A percentile compares a stretch with the other conserved stretches of the same genome.
These are phyloP conservation scores for Solanum phureja DNA, from an alignment of 257 asterid species.

Conservation along the genomic window DNA sequence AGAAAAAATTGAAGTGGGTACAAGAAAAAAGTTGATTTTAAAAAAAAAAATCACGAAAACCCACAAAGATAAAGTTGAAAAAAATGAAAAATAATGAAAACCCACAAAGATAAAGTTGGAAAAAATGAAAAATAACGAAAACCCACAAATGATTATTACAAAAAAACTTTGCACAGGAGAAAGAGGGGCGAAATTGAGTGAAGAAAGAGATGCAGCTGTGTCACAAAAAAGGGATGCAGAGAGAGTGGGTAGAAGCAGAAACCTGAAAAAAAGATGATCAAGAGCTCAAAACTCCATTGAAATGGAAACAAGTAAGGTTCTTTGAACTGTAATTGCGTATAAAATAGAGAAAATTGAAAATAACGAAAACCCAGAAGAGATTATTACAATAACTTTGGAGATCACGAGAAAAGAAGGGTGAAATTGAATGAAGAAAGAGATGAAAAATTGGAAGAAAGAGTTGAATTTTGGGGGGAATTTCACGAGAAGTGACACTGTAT, in stretches of 20 bases:
- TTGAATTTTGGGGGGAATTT: not conserved
- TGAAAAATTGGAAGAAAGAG: not conserved
- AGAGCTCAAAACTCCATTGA: not conserved
- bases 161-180: not conserved
- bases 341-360: not conserved
- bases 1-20: not conserved
- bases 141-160: not conserved
- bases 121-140: not conserved
- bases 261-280: not conserved
- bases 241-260: not conserved
- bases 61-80: not conserved
- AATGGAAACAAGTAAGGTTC: not conserved
- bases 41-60: not conserved
- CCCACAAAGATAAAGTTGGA: not conserved
- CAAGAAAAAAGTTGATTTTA: not conserved
- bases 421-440: conserved; percentile 18
- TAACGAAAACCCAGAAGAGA: not conserved
- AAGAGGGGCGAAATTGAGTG: not conserved
- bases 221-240: not conserved
- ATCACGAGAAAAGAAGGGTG: conserved; percentile 13
- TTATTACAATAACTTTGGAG: not conserved
- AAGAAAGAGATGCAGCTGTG: not conserved
- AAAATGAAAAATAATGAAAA: not conserved
- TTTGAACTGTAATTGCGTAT: not conserved
- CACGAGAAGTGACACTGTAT: conserved; percentile 11